These are phyloP conservation scores for Helichrysum umbraculigerum DNA, from an alignment of 129 eudicot genomes.

Conservation along the genomic window DNA sequence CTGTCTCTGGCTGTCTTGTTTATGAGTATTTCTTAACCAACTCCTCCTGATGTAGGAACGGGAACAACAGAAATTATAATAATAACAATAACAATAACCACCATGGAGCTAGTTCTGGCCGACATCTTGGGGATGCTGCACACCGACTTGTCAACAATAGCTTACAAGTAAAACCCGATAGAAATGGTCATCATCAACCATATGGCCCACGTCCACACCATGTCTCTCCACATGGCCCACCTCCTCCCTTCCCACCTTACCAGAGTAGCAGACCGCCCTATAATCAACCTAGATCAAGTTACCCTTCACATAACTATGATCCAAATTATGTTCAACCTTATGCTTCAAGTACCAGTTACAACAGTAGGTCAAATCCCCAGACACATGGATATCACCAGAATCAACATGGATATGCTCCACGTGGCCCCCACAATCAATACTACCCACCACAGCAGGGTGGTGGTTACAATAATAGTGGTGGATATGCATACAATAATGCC, in stretches of 20 bases:
- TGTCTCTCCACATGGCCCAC: slow-evolving; percentile 20
- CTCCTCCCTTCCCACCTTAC: slow-evolving; percentile 38
- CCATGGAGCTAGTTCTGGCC: slow-evolving; percentile 55
- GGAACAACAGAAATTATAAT: slow-evolving; percentile 43
- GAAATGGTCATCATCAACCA: slow-evolving; percentile 42
- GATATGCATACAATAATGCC: slow-evolving; percentile 20
- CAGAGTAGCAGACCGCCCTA: slow-evolving; percentile 41
- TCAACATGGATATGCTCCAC: slow-evolving; percentile 41
- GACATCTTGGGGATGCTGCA: slow-evolving; percentile 92
- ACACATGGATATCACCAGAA: slow-evolving; percentile 38
- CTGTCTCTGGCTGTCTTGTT: neutral
- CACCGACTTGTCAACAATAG: slow-evolving; percentile 83
- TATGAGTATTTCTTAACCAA: neutral
- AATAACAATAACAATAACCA: slow-evolving; percentile 27
- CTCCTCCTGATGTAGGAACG: slow-evolving; percentile 4
- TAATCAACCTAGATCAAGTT: slow-evolving; percentile 32
- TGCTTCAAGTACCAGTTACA: slow-evolving; percentile 31
- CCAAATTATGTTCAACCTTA: slow-evolving; percentile 39
- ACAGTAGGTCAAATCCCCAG: slow-evolving; percentile 37
- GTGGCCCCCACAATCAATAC: slow-evolving; percentile 34
- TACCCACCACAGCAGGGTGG: slow-evolving; percentile 34
- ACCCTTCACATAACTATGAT: slow-evolving; percentile 38
- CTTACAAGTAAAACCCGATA: slow-evolving; percentile 50
- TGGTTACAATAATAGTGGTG: slow-evolving; percentile 18
- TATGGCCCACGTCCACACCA: slow-evolving; percentile 38